Conservation (phyloP, 2,329 filamentous ascomycete genomes). For the Seiridium unicorne region DNA sequence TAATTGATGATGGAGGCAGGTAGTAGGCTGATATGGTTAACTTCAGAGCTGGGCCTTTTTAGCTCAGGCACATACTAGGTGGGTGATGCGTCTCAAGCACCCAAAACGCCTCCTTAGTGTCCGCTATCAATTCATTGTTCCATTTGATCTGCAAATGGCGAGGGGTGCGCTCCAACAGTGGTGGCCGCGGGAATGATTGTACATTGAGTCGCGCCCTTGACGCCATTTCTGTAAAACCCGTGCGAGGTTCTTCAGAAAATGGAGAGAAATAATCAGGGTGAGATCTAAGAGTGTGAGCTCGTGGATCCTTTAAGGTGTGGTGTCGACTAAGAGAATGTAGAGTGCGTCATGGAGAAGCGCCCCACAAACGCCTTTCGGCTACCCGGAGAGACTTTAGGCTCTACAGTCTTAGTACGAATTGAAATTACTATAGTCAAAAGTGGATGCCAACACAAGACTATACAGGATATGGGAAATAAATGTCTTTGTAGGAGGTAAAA, state of each 20-base stretch:
- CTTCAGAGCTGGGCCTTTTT: background rate
- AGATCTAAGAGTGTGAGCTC: no score
- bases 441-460: no score
- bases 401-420: no score
- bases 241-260: no score
- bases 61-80: conserved; percentile 42
- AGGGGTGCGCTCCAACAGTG: conserved; percentile 50
- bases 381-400: no score
- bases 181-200: conserved; percentile 57
- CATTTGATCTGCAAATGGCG: conserved; percentile 57
- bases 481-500: no score
- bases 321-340: background rate
- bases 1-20: conserved; percentile 49
- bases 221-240: conserved; percentile 27
- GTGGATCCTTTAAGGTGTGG: no score
- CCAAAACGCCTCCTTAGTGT: conserved; percentile 60
- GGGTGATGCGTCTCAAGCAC: conserved; percentile 62
- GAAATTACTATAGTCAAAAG: no score
- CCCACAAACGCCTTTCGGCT: background rate
- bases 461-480: no score
- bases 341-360: background rate
- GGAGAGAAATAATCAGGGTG: no score
- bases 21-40: conserved; percentile 50
- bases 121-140: conserved; percentile 52
- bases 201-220: conserved; percentile 49